Percentiles rank a stretch among this genome's conserved stretches.
phyloP scores from a whole-genome alignment of 805 yeast genomes.

The Millerago galiae region DNA sequence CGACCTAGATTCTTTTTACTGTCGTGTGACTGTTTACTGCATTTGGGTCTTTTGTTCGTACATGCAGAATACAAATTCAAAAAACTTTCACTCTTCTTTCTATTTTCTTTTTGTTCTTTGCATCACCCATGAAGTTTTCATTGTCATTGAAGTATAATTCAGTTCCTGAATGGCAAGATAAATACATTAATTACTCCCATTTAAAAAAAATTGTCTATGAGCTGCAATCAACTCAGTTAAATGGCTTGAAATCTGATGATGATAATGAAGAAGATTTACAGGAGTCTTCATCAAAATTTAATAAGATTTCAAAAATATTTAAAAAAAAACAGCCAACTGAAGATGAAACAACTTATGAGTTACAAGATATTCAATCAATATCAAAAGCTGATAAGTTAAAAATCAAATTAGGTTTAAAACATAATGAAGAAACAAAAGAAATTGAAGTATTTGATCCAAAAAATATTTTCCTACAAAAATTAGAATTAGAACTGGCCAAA shows the following conservation, averaged over 20 bases:
- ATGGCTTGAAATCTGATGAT: background rate
- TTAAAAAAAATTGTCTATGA: constrained; percentile 52
- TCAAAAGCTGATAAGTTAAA: constrained; percentile 1
- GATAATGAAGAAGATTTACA: constrained; percentile 1
- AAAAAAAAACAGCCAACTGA: background rate
- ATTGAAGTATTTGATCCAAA: constrained; percentile 27
- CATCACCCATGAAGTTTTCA: constrained; percentile 53
- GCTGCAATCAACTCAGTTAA: constrained; percentile 30
- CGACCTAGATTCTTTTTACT: no score
- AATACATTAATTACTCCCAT: constrained; percentile 63
- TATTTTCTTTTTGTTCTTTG: background rate
- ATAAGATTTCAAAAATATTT: constrained; percentile 6
- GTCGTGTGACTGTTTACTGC: no score
- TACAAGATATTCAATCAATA: constrained; percentile 14
- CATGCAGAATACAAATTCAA: no score
- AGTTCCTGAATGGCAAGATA: constrained; percentile 85
- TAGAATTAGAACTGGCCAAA: constrained; percentile 43
- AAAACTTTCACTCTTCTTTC: no score
- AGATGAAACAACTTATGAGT: constrained; percentile 17
- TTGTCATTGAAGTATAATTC: constrained; percentile 59
- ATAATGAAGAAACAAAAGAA: constrained; percentile 2
- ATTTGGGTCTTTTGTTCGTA: no score
- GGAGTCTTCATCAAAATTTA: constrained; percentile 2
- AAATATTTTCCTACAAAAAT: constrained; percentile 39
- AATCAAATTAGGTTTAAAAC: background rate